These are phyloP conservation scores for Globisporangium mamillatum DNA, from an alignment of 352 stramenopile genomes.

Conservation along the genomic window DNA sequence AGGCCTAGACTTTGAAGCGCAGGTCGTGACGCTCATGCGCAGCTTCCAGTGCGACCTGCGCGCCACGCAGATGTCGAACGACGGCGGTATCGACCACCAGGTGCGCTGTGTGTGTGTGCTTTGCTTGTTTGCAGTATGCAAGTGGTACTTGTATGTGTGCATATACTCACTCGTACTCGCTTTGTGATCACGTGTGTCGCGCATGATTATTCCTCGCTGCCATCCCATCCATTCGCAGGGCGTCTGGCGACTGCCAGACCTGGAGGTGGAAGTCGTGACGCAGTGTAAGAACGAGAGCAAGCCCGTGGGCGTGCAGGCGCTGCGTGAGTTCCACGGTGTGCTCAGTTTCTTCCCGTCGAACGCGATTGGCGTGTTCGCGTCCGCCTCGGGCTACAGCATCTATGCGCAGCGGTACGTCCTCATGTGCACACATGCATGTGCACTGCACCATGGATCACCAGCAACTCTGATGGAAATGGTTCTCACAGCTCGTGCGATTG, in stretches of 20 bases:
- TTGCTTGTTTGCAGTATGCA: neutral
- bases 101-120: slow-evolving; percentile 12
- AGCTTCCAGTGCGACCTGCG: slow-evolving; percentile 46
- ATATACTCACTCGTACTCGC: neutral
- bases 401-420: slow-evolving; percentile 60
- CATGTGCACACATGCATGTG: too few relatives aligned
- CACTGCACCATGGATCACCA: neutral
- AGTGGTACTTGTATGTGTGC: neutral
- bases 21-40: slow-evolving; percentile 55
- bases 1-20: slow-evolving; percentile 57
- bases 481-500: neutral
- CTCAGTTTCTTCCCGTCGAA: slow-evolving; percentile 37
- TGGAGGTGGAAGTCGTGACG: slow-evolving; percentile 62
- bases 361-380: slow-evolving; percentile 66
- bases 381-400: slow-evolving; percentile 72
- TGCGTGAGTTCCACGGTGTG: slow-evolving; percentile 79
- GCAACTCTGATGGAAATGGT: neutral
- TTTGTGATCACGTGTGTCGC: neutral
- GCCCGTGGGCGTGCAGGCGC: slow-evolving; percentile 58
- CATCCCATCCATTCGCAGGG: slow-evolving; percentile 30
- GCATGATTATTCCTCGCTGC: neutral
- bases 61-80: slow-evolving; percentile 60
- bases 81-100: slow-evolving; percentile 75
- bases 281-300: slow-evolving; percentile 83
- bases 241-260: slow-evolving; percentile 59